Evolutionary conservation across 192 early-diverging fungal species (phyloP), one percentile per base, ranked within the genome.

Genomic region (Linnemannia exigua): DNA sequence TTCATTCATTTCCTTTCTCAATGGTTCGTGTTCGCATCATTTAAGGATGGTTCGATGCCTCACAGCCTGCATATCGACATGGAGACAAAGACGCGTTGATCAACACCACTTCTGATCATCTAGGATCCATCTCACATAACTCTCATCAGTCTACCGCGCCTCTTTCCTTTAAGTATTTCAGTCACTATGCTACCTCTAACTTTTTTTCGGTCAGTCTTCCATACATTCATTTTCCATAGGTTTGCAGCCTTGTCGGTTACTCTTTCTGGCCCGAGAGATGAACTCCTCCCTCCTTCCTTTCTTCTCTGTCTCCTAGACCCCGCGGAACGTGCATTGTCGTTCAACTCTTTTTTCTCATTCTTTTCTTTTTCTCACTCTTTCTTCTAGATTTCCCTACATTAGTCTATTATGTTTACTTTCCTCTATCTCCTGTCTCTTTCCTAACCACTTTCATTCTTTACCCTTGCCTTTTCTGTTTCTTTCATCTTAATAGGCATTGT

Each of bases 371-470:
- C 0, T 14, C 8, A 20, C 25, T 61, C 28, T 61, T 8, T 22
- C 20, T 54, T 22, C 22, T 46, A n/a, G 41, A 44, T 44, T 44
- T 44, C n/a, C n/a, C n/a, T n/a, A n/a, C n/a, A n/a, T n/a, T n/a
- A n/a, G n/a, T n/a, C n/a, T n/a, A n/a, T n/a, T n/a, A n/a, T n/a
- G n/a, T 72, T 20, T 70, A 12, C 51, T n/a, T 48, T 12, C 35
- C 31, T 74, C 51, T 74, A 12, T 74, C 52, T 74, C 52, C 17
- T 44, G 17, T 52, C 54, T 61, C 58, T 67, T 35, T 66, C 35
- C 20, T 28, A 28, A 7, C 37, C 1, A 37, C 54, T 16, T 1
- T 54, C 31, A 51, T 70, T 66, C 58, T 48, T 17, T 12, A 17
- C n/a, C 73, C 20, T 35, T 61, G 48, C 22, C 28, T 35, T 48